Percentiles rank a stretch among this genome's conserved stretches.
phyloP scores from a whole-genome alignment of 805 yeast genomes.

The Candida peoriensis region DNA sequence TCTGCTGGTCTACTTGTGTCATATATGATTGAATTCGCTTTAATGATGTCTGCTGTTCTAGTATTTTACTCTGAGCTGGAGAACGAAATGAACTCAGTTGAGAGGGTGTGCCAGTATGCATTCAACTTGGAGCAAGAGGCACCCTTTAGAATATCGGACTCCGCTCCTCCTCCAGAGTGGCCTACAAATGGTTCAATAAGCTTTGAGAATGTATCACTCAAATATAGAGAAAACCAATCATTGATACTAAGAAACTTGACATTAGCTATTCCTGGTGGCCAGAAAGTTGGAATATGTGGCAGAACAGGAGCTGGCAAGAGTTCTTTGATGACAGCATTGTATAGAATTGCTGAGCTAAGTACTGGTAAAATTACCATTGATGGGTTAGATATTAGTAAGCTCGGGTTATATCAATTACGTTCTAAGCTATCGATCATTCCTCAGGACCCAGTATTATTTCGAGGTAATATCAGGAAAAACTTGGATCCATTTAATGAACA shows the following conservation, averaged over 20 bases:
- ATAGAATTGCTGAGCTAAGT: constrained; percentile 54
- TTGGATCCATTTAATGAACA: constrained; percentile 65
- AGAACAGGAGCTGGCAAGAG: constrained; percentile 67
- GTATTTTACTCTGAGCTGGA: constrained; percentile 60
- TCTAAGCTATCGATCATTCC: constrained; percentile 68
- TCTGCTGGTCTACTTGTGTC: constrained; percentile 64
- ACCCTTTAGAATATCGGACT: constrained; percentile 40
- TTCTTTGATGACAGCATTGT: constrained; percentile 56
- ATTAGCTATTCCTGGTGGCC: constrained; percentile 42
- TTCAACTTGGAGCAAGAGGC: constrained; percentile 63
- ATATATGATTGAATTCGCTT: constrained; percentile 48
- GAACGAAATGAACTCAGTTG: constrained; percentile 64
- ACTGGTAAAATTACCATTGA: constrained; percentile 58
- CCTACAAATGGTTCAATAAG: constrained; percentile 28
- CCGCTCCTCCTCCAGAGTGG: constrained; percentile 19
- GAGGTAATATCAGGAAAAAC: constrained; percentile 64
- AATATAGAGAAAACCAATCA: constrained; percentile 50
- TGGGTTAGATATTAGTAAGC: constrained; percentile 53
- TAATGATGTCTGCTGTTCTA: constrained; percentile 50
- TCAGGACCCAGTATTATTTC: constrained; percentile 76
- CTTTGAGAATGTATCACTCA: constrained; percentile 42
- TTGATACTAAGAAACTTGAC: constrained; percentile 41
- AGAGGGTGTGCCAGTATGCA: constrained; percentile 65
- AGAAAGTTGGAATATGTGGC: constrained; percentile 59
- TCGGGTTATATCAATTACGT: constrained; percentile 63